Percentiles rank a stretch among this genome's conserved stretches.
Evolutionary conservation across 2,329 filamentous ascomycete genomes (phyloP).

Genomic region (Capronia coronata): DNA sequence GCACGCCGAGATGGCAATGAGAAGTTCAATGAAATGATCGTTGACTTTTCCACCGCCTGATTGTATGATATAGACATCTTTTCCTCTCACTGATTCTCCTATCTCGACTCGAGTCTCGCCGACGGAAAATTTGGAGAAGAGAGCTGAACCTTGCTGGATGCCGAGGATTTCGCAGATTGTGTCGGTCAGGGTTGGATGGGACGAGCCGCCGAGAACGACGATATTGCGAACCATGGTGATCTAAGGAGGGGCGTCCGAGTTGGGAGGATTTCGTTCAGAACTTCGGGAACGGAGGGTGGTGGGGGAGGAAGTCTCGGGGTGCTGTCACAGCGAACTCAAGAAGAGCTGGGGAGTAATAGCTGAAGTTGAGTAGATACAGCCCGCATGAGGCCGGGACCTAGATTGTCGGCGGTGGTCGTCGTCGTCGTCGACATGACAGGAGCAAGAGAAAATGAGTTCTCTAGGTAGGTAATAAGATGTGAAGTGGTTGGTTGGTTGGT

Average conservation of each 20-base stretch:
- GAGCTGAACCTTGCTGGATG: conserved; percentile 74
- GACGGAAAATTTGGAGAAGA: conserved; percentile 86
- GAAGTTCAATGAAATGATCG: conserved; percentile 90
- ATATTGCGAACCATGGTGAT: conserved; percentile 81
- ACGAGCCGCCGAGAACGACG: conserved; percentile 85
- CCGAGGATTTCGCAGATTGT: conserved; percentile 83
- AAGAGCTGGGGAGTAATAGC: neutral
- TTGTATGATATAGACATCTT: conserved; percentile 98
- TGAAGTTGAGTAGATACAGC: neutral
- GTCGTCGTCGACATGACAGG: conserved; percentile 14
- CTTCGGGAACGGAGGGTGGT: neutral
- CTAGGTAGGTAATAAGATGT: neutral
- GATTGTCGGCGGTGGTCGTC: too few species aligned
- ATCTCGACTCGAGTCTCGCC: conserved; percentile 95
- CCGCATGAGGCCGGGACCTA: conserved; percentile 5
- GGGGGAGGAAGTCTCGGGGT: neutral
- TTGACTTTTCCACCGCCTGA: conserved; percentile 89
- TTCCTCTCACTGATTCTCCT: conserved; percentile 89
- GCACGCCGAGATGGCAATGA: conserved; percentile 98
- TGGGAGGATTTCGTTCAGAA: neutral
- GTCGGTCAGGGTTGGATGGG: conserved; percentile 80
- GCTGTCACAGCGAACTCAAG: neutral
- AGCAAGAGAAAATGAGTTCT: conserved; percentile 7
- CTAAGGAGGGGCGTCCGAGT: neutral
- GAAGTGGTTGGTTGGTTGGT: neutral